Evolutionary conservation across 176 grass and related monocot genomes (phyloP).

Genomic region (barley (Hordeum vulgare)): MorexV3_pseudomolecules_assembly NC_058520.1:45018762-45019261

Average conservation of each 20-base stretch:
- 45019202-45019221: neutral
- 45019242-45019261: neutral
- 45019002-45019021: neutral
- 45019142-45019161: neutral
- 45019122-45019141: neutral
- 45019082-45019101: neutral
- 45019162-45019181: too few relatives aligned
- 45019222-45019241: neutral
- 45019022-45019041: constrained; percentile 7
- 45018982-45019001: constrained; percentile 23
- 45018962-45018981: constrained; percentile 5
- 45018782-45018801: neutral
- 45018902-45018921: neutral
- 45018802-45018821: neutral
- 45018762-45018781: neutral
- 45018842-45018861: neutral
- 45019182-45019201: too few relatives aligned
- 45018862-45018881: neutral
- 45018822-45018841: neutral
- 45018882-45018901: neutral
- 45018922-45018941: constrained; percentile 6
- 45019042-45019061: constrained; percentile 40
- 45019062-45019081: neutral
- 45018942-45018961: constrained; percentile 27
- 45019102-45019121: neutral